Percentiles rank a stretch among this genome's conserved stretches.
Conservation (phyloP, 441 rosid species). For the Kokia cookei region DNA sequence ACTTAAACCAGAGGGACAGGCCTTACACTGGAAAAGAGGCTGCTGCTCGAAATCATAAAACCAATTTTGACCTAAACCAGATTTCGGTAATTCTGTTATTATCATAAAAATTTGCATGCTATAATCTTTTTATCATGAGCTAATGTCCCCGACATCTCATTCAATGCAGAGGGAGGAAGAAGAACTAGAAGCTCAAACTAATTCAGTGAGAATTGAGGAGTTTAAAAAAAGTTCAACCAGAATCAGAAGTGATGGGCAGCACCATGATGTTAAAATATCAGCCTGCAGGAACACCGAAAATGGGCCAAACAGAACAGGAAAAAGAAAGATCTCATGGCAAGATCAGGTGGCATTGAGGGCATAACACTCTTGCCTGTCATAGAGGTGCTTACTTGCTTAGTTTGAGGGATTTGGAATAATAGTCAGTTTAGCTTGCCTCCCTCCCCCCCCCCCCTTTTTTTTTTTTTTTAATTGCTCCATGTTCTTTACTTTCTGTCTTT, state of each 20-base stretch:
- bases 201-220: conserved; percentile 33
- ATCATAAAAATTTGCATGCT: not conserved
- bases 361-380: conserved; percentile 19
- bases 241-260: conserved; percentile 41
- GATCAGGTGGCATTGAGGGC: conserved; percentile 87
- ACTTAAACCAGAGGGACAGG: conserved; percentile 52
- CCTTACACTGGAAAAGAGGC: conserved; percentile 37
- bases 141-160: not conserved
- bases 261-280: conserved; percentile 40
- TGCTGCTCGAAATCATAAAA: conserved; percentile 7
- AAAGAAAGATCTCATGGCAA: conserved; percentile 95
- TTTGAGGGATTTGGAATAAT: conserved; percentile 15
- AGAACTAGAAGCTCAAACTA: conserved; percentile 39
- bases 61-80: conserved; percentile 68
- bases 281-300: conserved; percentile 12
- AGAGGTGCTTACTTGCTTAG: conserved; percentile 7
- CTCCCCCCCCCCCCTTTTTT: not conserved
- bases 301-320: conserved; percentile 50
- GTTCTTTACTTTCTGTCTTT: not conserved
- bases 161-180: conserved; percentile 72
- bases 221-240: conserved; percentile 26
- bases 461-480: not conserved
- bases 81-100: conserved; percentile 52
- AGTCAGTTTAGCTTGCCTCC: conserved; percentile 11
- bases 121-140: not conserved